phyloP scores from a whole-genome alignment of 306 rosid species.

The Lagenaria siceraria region DNA sequence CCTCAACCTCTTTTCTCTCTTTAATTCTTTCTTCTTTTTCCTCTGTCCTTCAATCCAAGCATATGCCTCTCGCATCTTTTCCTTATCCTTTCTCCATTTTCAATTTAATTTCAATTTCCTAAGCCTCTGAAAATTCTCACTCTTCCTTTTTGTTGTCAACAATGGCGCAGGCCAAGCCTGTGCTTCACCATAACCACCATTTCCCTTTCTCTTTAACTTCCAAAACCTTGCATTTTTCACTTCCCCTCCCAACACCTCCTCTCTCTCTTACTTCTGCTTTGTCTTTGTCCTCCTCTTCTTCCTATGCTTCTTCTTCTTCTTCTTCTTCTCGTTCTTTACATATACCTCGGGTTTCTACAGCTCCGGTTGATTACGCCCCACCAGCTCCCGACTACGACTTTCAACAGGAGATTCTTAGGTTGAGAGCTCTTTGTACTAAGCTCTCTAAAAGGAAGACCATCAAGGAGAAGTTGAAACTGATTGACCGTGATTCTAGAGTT shows the following conservation, averaged over 20 bases:
- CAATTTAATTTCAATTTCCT: neutral
- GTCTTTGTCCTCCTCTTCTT: neutral
- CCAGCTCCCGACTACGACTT: conserved; percentile 46
- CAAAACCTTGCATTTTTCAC: conserved; percentile 15
- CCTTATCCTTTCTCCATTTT: neutral
- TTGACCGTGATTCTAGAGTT: conserved; percentile 60
- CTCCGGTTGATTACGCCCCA: conserved; percentile 43
- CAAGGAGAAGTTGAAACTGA: conserved; percentile 26
- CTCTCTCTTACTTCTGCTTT: conserved; percentile 1
- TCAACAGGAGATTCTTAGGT: conserved; percentile 47
- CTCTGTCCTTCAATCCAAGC: neutral
- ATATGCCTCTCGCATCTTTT: conserved; percentile 1
- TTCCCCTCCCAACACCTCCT: neutral
- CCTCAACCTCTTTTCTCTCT: neutral
- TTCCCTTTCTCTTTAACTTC: conserved; percentile 29
- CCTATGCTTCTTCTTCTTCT: conserved; percentile 15
- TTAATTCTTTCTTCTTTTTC: neutral
- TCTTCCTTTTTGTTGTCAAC: neutral
- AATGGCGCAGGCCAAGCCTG: conserved; percentile 44
- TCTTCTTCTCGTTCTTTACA: conserved; percentile 15
- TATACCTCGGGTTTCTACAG: conserved; percentile 48
- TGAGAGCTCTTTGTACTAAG: conserved; percentile 33
- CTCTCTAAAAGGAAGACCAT: conserved; percentile 24
- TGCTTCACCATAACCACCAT: conserved; percentile 26
- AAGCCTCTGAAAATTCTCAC: neutral